Conservation (phyloP, 108 stramenopile species). For the Cyclostephanos tholiformis region DNA sequence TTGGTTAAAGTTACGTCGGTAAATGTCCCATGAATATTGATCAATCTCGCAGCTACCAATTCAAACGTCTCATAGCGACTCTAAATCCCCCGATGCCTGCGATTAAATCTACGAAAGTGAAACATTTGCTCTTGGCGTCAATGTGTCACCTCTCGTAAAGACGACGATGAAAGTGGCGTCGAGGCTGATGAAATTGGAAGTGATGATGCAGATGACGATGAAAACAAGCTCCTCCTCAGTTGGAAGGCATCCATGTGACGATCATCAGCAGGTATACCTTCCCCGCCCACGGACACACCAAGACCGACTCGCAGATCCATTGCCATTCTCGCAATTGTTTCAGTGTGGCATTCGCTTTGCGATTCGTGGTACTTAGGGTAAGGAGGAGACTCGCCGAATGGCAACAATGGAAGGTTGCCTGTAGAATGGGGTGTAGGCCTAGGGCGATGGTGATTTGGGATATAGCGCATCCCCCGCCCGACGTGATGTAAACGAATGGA, state of each 20-base stretch:
- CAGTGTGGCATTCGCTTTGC: conserved; percentile 17
- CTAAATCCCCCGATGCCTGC: conserved; percentile 52
- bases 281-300: conserved; percentile 20
- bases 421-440: neutral
- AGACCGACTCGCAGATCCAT: conserved; percentile 29
- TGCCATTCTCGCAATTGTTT: conserved; percentile 16
- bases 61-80: conserved; percentile 29
- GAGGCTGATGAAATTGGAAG: neutral
- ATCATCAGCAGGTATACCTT: neutral
- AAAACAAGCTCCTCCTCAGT: conserved; percentile 29
- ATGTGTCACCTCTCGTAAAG: conserved; percentile 14
- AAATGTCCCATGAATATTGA: conserved; percentile 12
- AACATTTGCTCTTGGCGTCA: conserved; percentile 4
- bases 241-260: conserved; percentile 17
- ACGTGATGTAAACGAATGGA: too few relatives aligned
- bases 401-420: conserved; percentile 20
- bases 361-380: conserved; percentile 6
- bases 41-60: conserved; percentile 34
- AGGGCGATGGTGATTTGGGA: too few relatives aligned
- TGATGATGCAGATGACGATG: neutral
- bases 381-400: conserved; percentile 38
- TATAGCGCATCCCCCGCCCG: too few relatives aligned
- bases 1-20: conserved; percentile 30
- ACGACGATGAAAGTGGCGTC: neutral
- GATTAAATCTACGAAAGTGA: conserved; percentile 44